phyloP scores from a whole-genome alignment of 1,284 basidiomycete species.

The Earliella scabrosa region DNA sequence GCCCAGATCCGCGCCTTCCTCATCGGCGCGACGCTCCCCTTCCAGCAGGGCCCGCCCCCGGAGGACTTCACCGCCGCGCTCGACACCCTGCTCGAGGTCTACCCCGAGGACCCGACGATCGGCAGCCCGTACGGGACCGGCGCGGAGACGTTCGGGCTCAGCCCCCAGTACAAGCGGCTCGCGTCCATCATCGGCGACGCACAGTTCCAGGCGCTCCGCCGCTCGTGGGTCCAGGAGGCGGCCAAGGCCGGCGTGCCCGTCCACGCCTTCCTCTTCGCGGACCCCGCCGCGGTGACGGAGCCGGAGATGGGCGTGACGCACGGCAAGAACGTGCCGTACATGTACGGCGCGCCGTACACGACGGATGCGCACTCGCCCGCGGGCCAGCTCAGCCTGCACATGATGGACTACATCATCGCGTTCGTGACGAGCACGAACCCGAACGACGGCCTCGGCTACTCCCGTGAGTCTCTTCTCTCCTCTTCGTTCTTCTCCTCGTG shows the following conservation, averaged over 20 bases:
- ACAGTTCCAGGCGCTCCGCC: constrained; percentile 44
- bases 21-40: constrained; percentile 24
- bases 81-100: constrained; percentile 42
- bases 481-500: no score
- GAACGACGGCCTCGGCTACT: constrained; percentile 48
- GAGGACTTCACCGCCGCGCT: constrained; percentile 26
- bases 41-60: constrained; percentile 36
- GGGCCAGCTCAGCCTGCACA: constrained; percentile 37
- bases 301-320: constrained; percentile 42
- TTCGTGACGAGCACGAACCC: constrained; percentile 52
- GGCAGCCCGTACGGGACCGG: constrained; percentile 57
- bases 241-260: constrained; percentile 43
- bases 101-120: constrained; percentile 50
- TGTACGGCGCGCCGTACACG: constrained; percentile 37
- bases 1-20: constrained; percentile 30
- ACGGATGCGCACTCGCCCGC: constrained; percentile 30
- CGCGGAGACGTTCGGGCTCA: constrained; percentile 52
- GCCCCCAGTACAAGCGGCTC: constrained; percentile 46
- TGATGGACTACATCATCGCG: constrained; percentile 59
- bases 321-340: constrained; percentile 44
- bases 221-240: constrained; percentile 45
- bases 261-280: constrained; percentile 53
- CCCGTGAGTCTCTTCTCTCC: constrained; percentile 36
- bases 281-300: constrained; percentile 38
- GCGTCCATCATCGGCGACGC: constrained; percentile 49